Conservation (phyloP, 1,284 basidiomycete species). For the Malassezia sympodialis region DNA sequence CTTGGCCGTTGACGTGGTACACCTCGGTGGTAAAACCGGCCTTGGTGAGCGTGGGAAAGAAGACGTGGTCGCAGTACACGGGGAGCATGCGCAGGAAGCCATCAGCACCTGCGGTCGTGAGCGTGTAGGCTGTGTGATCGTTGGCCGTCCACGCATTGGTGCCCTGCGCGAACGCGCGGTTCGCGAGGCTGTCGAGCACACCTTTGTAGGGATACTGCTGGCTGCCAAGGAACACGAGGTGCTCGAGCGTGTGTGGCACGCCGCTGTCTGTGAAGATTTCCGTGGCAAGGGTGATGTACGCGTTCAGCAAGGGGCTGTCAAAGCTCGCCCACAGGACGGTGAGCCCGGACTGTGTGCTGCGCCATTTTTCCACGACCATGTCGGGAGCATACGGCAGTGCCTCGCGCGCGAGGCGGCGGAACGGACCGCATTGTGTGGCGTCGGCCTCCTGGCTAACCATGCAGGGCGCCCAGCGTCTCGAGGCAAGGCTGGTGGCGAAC, state of each 20-base stretch:
- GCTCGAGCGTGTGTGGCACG: constrained; percentile 44
- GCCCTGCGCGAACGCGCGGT: constrained; percentile 76
- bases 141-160: constrained; percentile 62
- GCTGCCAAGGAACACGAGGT: constrained; percentile 45
- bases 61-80: constrained; percentile 90
- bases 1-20: constrained; percentile 72
- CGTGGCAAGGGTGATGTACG: constrained; percentile 81
- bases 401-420: constrained; percentile 64
- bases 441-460: background rate
- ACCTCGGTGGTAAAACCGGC: constrained; percentile 79
- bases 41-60: constrained; percentile 88
- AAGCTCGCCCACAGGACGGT: constrained; percentile 53
- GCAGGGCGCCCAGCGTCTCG: background rate
- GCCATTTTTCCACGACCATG: constrained; percentile 71
- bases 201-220: constrained; percentile 76
- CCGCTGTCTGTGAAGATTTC: constrained; percentile 61
- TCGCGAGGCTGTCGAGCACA: constrained; percentile 91
- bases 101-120: constrained; percentile 90
- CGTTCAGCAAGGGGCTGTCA: constrained; percentile 76
- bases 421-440: constrained; percentile 55
- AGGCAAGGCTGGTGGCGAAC: background rate
- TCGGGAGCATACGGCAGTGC: constrained; percentile 63
- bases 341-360: constrained; percentile 65
- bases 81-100: constrained; percentile 90
- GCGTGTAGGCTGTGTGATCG: constrained; percentile 67